Evolutionary conservation across 495 filamentous ascomycete species (phyloP).

Genomic region (Daldinia loculata): DNA sequence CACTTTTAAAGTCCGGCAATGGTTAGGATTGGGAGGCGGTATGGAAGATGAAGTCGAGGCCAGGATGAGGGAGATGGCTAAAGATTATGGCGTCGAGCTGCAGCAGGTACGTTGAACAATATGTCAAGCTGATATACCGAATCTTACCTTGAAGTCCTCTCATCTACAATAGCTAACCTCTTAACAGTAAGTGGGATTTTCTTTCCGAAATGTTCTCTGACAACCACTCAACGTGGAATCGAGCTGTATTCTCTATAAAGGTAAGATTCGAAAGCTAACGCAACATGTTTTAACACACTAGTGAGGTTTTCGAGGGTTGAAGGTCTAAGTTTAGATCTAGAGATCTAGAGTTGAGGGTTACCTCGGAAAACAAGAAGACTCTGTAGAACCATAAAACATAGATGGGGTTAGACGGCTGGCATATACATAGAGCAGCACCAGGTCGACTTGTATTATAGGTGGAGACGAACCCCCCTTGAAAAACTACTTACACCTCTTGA

Average conservation of each 20-base stretch:
- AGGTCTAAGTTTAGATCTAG: constrained; percentile 58
- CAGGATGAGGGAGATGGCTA: constrained; percentile 84
- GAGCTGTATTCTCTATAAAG: neutral
- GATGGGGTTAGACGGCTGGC: constrained; percentile 24
- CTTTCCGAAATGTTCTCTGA: neutral
- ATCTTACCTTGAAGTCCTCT: neutral
- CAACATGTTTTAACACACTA: neutral
- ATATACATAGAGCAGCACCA: constrained; percentile 25
- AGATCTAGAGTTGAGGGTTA: constrained; percentile 14
- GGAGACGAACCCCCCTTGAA: constrained; percentile 20
- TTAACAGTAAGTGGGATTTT: constrained; percentile 1
- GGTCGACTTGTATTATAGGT: constrained; percentile 28
- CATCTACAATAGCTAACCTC: neutral
- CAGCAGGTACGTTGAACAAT: constrained; percentile 61
- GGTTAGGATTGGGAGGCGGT: constrained; percentile 74
- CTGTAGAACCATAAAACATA: constrained; percentile 25
- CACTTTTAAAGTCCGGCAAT: constrained; percentile 77
- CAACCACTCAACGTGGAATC: neutral
- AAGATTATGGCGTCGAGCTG: constrained; percentile 89
- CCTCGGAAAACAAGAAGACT: constrained; percentile 9
- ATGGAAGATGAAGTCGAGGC: constrained; percentile 96
- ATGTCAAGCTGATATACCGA: neutral
- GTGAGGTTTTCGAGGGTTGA: constrained; percentile 83
- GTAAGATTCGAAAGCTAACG: constrained; percentile 3
- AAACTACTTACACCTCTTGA: constrained; percentile 14